These are phyloP conservation scores for Aspergillus fischeri DNA, from an alignment of 2,329 filamentous ascomycete species.

Conservation along the genomic window DNA sequence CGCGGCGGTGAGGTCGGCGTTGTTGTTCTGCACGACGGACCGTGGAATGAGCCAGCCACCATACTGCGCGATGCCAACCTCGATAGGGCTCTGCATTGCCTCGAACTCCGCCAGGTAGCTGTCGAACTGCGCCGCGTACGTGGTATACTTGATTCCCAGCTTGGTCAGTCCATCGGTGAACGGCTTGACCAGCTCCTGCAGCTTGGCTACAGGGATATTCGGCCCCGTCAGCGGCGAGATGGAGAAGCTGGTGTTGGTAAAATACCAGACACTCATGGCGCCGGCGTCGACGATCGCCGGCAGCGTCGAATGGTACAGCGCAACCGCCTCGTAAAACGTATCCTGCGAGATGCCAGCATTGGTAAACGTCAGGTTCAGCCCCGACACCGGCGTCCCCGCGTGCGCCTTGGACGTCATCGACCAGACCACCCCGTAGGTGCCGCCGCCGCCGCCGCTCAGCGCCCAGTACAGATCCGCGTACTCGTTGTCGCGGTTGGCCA, in stretches of 20 bases:
- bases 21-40: constrained; percentile 30
- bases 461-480: constrained; percentile 62
- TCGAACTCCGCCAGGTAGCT: constrained; percentile 32
- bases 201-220: constrained; percentile 41
- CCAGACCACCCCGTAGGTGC: constrained; percentile 56
- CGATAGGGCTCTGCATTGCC: constrained; percentile 26
- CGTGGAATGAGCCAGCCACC: constrained; percentile 35
- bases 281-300: constrained; percentile 50
- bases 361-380: constrained; percentile 43
- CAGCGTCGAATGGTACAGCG: constrained; percentile 45
- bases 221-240: constrained; percentile 48
- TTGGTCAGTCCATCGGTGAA: constrained; percentile 40
- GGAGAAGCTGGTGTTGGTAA: constrained; percentile 48
- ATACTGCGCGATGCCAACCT: constrained; percentile 38
- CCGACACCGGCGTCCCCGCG: constrained; percentile 41
- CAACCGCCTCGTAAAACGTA: constrained; percentile 48
- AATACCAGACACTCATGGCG: constrained; percentile 47
- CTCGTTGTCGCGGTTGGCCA: constrained; percentile 40
- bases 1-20: constrained; percentile 24
- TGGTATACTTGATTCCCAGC: constrained; percentile 30
- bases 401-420: constrained; percentile 54
- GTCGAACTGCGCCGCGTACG: constrained; percentile 25
- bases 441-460: constrained; percentile 55
- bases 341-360: constrained; percentile 33
- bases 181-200: constrained; percentile 45